Percentiles rank a stretch among this genome's conserved stretches.
These are phyloP conservation scores for Cajanus cajan DNA, from an alignment of 306 rosid genomes.

Conservation along the genomic window DNA sequence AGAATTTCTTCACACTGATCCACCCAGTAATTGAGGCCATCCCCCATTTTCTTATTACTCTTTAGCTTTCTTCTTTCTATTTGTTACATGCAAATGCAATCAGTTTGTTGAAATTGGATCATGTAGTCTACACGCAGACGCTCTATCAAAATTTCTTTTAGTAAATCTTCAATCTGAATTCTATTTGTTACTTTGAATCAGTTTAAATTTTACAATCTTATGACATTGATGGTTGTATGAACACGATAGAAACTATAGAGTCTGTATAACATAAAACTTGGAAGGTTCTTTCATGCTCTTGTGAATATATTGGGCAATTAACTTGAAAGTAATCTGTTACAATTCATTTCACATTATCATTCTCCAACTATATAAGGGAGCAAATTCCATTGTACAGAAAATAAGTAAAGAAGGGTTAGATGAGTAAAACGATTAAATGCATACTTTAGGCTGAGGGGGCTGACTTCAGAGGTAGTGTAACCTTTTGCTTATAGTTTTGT, in stretches of 20 bases:
- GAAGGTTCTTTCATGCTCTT: not conserved
- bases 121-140: not conserved
- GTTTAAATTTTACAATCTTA: not conserved
- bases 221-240: not conserved
- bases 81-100: constrained; percentile 13
- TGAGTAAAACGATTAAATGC: not conserved
- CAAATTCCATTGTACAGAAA: not conserved
- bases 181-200: too few relatives aligned
- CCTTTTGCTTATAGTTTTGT: not conserved
- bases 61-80: not conserved
- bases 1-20: constrained; percentile 67
- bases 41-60: not conserved
- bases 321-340: constrained; percentile 3
- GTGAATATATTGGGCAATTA: not conserved
- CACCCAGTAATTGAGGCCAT: constrained; percentile 46
- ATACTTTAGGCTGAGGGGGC: not conserved
- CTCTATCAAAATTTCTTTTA: not conserved
- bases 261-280: not conserved
- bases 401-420: not conserved
- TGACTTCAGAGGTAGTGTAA: not conserved
- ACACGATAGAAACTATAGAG: not conserved
- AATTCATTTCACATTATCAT: not conserved
- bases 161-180: not conserved
- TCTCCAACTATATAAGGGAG: not conserved
- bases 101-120: not conserved